phyloP scores from a whole-genome alignment of 2,329 filamentous ascomycete species.

The Curvularia verruculosa region DNA sequence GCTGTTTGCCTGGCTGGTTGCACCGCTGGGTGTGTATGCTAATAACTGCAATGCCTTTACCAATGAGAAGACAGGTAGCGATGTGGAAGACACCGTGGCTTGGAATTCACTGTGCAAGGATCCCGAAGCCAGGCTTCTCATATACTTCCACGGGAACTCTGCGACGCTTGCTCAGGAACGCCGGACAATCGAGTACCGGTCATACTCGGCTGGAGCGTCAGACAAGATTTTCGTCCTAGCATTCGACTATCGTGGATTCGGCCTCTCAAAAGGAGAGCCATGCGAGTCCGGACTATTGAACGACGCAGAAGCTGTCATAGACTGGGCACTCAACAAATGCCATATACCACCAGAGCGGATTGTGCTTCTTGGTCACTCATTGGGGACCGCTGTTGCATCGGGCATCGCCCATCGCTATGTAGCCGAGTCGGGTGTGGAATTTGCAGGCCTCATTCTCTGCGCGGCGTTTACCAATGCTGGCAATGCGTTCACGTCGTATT shows the following conservation, averaged over 20 bases:
- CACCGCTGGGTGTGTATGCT: slow-evolving; percentile 77
- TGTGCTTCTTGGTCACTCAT: slow-evolving; percentile 81
- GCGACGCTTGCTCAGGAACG: slow-evolving; percentile 80
- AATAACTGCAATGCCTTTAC: slow-evolving; percentile 71
- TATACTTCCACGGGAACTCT: slow-evolving; percentile 66
- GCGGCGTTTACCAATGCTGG: slow-evolving; percentile 79
- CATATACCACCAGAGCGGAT: slow-evolving; percentile 74
- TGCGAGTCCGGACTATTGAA: slow-evolving; percentile 79
- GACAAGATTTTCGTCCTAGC: slow-evolving; percentile 70
- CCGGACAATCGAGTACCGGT: slow-evolving; percentile 78
- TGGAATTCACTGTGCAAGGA: slow-evolving; percentile 60
- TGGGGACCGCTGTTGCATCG: slow-evolving; percentile 83
- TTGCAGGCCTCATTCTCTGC: slow-evolving; percentile 80
- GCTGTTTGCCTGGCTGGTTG: slow-evolving; percentile 89
- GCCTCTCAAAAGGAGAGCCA: slow-evolving; percentile 77
- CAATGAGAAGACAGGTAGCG: slow-evolving; percentile 42
- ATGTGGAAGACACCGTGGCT: slow-evolving; percentile 56
- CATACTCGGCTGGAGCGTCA: slow-evolving; percentile 67
- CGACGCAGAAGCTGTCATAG: slow-evolving; percentile 75
- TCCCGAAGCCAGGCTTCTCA: slow-evolving; percentile 60
- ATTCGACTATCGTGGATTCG: slow-evolving; percentile 93
- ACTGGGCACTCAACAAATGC: slow-evolving; percentile 73
- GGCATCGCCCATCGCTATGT: slow-evolving; percentile 76
- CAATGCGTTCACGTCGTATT: slow-evolving; percentile 76
- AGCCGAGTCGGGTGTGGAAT: slow-evolving; percentile 61